Conservation (phyloP, 1,284 basidiomycete genomes). For the Rhodotorula sp. region DNA sequence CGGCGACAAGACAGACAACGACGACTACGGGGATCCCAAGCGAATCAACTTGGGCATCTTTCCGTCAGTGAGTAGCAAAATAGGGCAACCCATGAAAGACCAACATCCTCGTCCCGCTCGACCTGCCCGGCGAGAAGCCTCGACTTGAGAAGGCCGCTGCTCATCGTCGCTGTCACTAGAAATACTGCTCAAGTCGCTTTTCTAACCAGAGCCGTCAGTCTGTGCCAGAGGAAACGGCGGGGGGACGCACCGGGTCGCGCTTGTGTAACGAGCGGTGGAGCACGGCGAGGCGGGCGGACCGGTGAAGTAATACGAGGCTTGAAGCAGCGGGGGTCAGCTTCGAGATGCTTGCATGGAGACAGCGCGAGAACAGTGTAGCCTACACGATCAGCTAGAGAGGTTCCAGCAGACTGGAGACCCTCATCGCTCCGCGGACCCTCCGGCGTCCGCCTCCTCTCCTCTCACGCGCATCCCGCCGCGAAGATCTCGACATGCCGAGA, state of each 20-base stretch:
- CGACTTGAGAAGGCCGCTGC: neutral
- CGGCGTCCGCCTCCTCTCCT: no score
- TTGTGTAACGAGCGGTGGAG: neutral
- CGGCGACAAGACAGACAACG: neutral
- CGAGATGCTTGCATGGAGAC: no score
- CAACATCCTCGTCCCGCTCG: neutral
- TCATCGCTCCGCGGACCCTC: no score
- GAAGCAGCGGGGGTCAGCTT: neutral
- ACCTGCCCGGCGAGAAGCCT: neutral
- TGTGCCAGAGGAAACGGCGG: fast-evolving
- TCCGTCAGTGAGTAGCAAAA: neutral
- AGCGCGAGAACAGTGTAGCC: no score
- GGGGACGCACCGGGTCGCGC: neutral
- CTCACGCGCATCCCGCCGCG: no score
- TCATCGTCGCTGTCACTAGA: neutral
- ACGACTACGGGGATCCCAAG: neutral
- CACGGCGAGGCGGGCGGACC: neutral
- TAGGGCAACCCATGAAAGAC: neutral
- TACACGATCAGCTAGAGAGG: no score
- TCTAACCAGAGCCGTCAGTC: neutral
- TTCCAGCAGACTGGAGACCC: neutral
- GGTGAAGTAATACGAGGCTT: neutral
- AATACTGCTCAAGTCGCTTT: neutral
- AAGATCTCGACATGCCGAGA: no score
- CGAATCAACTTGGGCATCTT: no score